Base-by-base conservation (phyloP, 2,329 filamentous ascomycete genomes). In the Alternaria sp. region DNA sequence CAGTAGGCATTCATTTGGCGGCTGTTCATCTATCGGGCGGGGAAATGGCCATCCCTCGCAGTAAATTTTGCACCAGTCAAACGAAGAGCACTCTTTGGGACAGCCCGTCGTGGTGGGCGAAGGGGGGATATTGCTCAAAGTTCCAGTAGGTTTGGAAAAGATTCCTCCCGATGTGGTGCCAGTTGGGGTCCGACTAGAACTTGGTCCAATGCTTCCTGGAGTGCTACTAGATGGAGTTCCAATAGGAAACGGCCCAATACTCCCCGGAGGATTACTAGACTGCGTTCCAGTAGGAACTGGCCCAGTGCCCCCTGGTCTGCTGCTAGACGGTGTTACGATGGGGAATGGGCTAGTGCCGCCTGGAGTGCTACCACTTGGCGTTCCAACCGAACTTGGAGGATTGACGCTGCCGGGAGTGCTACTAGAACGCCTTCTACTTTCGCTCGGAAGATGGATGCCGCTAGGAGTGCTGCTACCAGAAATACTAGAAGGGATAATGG, bases 1-100 rank as follows among this genome's bases (percentile, higher is more conserved):
- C 2, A 57, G n/a, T 43, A 51, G 53, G 53, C 64, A 68, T 39
- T 62, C 32, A 9, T 24, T n/a, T 16, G 60, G 61, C 16, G 59
- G 54, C 12, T 44, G 30, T 26, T 44, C 48, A 30, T 47, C 18
- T 22, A 47, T 22, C 48, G 54, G 54, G 14, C 54, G 38, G 30
- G 54, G 54, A n/a, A 56, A 56, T 6, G 9, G 11, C 41, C 47
- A 30, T 12, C n/a, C 22, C 26, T 34, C n/a, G 41, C 56, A 62
- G 20, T 55, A 62, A n/a, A 41, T 34, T 2, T 49, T 30, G 39
- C 60, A 62, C 60, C 60, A 62, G 7, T 22, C 12, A 7, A 43
- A 30, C 6, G 12, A 4, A 12, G 30, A 4, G 22, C 60, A 62
- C 30, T 56, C 22, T 3, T 56, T 16, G 9, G 60, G 60, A 56